Evolutionary conservation across 75 land plant genomes (phyloP).

Genomic region (Sequoiadendron giganteum): DNA sequence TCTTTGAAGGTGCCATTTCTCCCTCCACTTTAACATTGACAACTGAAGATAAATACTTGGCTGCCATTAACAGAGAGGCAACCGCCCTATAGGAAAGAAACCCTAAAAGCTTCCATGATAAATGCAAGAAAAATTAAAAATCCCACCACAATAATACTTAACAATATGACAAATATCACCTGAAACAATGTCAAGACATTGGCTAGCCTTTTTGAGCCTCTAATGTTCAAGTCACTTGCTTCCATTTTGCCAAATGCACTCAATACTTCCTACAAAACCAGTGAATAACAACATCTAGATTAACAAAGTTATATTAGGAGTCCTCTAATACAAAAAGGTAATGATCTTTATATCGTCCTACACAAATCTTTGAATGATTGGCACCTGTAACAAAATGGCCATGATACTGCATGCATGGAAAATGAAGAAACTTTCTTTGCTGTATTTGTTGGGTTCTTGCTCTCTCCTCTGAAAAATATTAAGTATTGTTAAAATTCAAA

Average conservation of each 20-base stretch:
- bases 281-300: background rate
- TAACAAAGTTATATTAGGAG: background rate
- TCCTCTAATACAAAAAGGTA: background rate
- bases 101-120: too few species aligned
- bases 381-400: conserved; percentile 53
- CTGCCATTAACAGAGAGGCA: too few species aligned
- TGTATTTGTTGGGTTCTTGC: conserved; percentile 37
- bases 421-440: conserved; percentile 36
- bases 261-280: conserved; percentile 40
- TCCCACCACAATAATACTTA: too few species aligned
- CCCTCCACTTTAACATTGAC: too few species aligned
- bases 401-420: conserved; percentile 49
- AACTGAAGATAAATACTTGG: too few species aligned
- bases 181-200: conserved; percentile 64
- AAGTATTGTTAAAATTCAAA: background rate
- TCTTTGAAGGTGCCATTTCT: too few species aligned
- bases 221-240: conserved; percentile 25
- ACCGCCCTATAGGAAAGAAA: too few species aligned
- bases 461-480: conserved; percentile 35
- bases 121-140: too few species aligned
- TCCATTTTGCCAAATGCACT: conserved; percentile 26
- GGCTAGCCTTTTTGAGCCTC: conserved; percentile 44
- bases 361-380: background rate
- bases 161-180: conserved; percentile 19
- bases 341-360: background rate